phyloP scores from a whole-genome alignment of 2,329 filamentous ascomycete genomes.

The Aplosporella prunicola region DNA sequence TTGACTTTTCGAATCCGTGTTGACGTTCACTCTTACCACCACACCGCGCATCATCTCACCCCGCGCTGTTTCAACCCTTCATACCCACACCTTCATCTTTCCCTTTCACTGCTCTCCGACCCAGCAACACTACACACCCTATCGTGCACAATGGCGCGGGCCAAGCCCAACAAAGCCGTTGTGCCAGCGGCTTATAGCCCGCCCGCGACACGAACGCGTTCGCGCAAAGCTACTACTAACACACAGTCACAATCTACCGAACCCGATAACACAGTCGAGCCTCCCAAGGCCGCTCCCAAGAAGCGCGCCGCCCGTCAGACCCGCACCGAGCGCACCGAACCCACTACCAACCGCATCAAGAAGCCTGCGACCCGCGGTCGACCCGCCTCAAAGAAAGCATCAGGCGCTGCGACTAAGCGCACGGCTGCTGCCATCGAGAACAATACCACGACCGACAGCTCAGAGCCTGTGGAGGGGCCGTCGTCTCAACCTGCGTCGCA shows the following conservation, averaged over 20 bases:
- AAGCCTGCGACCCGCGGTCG: not conserved
- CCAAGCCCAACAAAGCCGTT: not conserved
- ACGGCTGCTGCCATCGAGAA: not conserved
- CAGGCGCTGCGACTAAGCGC: not conserved
- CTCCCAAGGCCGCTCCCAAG: not conserved
- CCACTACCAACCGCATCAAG: too few species aligned
- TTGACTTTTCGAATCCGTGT: conserved; percentile 9
- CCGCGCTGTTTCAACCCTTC: not conserved
- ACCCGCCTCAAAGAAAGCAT: too few species aligned
- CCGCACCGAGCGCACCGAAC: too few species aligned
- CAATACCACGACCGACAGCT: too few species aligned
- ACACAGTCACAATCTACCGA: not conserved
- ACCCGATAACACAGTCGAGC: not conserved
- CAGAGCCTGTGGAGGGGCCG: too few species aligned
- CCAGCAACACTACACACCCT: not conserved
- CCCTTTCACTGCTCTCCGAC: too few species aligned
- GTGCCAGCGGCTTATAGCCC: not conserved
- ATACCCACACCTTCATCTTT: not conserved
- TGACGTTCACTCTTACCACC: conserved; percentile 2
- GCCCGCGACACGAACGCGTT: conserved; percentile 3
- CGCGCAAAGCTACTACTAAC: conserved; percentile 2
- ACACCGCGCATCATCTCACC: conserved; percentile 1
- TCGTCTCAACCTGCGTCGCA: not conserved
- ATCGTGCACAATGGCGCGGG: conserved; percentile 5
- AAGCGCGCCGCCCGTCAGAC: too few species aligned